These are phyloP conservation scores for Sclerotinia nivalis DNA, from an alignment of 2,329 filamentous ascomycete genomes.

Conservation along the genomic window DNA sequence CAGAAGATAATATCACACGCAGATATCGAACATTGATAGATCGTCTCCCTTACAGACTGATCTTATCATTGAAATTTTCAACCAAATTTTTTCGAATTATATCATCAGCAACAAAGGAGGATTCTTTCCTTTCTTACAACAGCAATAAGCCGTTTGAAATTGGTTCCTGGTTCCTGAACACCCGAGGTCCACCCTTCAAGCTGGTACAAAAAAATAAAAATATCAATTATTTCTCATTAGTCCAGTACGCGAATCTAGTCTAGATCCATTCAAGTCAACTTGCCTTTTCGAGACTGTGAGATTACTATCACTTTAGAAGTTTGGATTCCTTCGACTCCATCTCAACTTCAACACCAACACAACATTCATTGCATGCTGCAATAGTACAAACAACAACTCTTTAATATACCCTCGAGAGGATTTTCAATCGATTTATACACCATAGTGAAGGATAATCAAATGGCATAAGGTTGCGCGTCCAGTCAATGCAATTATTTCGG, in stretches of 20 bases:
- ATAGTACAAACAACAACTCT: background rate
- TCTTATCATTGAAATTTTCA: background rate
- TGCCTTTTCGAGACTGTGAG: conserved; percentile 9
- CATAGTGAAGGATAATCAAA: conserved; percentile 22
- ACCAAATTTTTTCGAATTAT: too few species aligned
- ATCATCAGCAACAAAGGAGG: background rate
- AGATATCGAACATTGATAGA: background rate
- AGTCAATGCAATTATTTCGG: conserved; percentile 22
- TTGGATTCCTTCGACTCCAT: conserved; percentile 11
- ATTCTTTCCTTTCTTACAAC: background rate
- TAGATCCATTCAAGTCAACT: conserved; percentile 1
- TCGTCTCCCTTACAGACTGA: background rate
- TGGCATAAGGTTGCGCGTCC: conserved; percentile 20
- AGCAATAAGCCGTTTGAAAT: conserved; percentile 10
- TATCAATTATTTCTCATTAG: conserved; percentile 15
- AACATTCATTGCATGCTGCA: conserved; percentile 14
- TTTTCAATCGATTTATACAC: background rate
- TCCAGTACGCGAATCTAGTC: conserved; percentile 12
- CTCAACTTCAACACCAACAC: conserved; percentile 8
- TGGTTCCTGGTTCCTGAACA: conserved; percentile 20
- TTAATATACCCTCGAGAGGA: background rate
- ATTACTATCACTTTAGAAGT: conserved; percentile 9
- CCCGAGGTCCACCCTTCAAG: conserved; percentile 9
- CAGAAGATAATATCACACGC: background rate
- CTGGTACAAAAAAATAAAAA: conserved; percentile 7